A percentile compares a stretch with the other conserved stretches of the same genome.
These are phyloP conservation scores for Microstegium vimineum DNA, from an alignment of 176 grass and related monocot species.

Conservation along the genomic window DNA sequence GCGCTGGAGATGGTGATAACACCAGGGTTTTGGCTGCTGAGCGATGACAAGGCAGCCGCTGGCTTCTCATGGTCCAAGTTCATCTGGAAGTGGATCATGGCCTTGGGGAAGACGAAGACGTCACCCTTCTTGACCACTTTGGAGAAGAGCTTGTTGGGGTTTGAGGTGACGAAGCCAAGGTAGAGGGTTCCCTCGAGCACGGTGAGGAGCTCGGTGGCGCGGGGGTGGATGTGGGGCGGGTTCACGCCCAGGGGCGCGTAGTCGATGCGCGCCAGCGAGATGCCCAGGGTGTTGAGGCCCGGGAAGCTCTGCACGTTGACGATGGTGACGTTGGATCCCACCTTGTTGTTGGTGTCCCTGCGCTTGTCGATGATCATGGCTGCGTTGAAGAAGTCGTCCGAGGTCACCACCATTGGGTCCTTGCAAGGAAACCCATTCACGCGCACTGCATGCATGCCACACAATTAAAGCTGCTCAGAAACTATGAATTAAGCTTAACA, in stretches of 20 bases:
- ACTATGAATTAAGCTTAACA: background rate
- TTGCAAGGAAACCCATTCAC: constrained; percentile 27
- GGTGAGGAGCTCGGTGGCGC: background rate
- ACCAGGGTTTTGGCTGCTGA: background rate
- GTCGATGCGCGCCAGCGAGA: background rate
- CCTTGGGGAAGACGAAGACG: background rate
- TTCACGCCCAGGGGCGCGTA: background rate
- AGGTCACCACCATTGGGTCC: background rate
- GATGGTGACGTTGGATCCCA: background rate
- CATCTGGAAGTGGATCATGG: background rate
- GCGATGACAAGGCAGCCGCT: background rate
- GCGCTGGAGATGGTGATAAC: background rate
- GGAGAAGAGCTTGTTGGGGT: background rate
- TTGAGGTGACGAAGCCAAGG: background rate
- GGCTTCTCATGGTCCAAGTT: background rate
- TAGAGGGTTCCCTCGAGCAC: background rate
- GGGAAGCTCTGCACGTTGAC: background rate
- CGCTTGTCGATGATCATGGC: background rate
- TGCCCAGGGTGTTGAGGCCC: background rate
- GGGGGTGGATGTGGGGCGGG: background rate
- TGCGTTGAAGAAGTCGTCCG: constrained; percentile 4
- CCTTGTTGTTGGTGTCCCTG: background rate
- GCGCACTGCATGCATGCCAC: background rate
- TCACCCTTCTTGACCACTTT: background rate
- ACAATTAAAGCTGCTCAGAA: background rate